Evolutionary conservation across 208 protist species (phyloP).

Genomic region (Acanthamoeba sp.): DNA sequence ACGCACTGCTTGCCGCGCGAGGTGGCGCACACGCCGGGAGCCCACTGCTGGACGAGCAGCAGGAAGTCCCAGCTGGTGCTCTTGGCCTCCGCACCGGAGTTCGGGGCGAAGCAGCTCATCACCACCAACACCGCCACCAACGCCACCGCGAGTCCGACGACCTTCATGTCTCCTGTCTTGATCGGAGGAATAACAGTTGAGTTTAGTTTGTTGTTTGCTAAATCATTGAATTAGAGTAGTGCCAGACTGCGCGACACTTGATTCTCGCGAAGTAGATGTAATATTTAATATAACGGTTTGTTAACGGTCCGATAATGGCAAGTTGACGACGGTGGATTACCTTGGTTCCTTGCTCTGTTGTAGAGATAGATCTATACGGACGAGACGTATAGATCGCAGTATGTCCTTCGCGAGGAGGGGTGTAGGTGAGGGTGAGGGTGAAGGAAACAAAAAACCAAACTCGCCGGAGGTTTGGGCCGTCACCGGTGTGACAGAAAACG

Average conservation of each 20-base stretch:
- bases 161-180: background rate
- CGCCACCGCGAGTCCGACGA: constrained; percentile 14
- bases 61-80: constrained; percentile 69
- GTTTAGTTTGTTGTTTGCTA: no score
- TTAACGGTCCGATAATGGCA: no score
- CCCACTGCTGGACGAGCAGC: constrained; percentile 74
- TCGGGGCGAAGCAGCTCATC: background rate
- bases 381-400: background rate
- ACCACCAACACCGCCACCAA: constrained; percentile 35
- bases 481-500: no score
- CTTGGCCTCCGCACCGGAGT: background rate
- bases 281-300: no score
- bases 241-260: no score
- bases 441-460: background rate
- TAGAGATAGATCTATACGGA: background rate
- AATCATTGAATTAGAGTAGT: no score
- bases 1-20: constrained; percentile 60
- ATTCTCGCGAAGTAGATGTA: no score
- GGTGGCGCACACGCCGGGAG: constrained; percentile 54
- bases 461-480: no score
- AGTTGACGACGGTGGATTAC: no score
- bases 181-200: background rate
- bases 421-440: background rate
- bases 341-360: background rate
- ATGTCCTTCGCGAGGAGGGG: background rate